These are phyloP conservation scores for Hevea brasiliensis DNA, from an alignment of 345 rosid species.

Conservation along the genomic window DNA sequence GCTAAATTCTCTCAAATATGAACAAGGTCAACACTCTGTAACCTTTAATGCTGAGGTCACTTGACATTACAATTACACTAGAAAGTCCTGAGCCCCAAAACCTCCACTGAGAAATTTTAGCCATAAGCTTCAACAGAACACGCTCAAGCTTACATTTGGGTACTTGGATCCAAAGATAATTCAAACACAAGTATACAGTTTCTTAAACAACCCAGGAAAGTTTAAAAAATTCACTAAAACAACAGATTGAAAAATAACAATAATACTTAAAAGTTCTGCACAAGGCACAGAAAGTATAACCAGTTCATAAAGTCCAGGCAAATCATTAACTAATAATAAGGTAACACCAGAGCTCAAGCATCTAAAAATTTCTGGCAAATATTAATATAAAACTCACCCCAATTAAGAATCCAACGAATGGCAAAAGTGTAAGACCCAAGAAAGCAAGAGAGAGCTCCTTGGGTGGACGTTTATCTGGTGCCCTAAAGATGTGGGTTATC, in stretches of 20 bases:
- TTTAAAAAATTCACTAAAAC: background rate
- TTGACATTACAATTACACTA: background rate
- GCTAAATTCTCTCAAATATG: background rate
- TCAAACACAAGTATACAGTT: background rate
- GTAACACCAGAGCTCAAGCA: background rate
- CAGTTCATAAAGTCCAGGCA: background rate
- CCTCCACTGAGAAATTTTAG: background rate
- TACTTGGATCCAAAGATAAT: background rate
- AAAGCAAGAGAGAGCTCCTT: slow-evolving; percentile 77
- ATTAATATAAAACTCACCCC: slow-evolving; percentile 64
- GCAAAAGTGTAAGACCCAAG: slow-evolving; percentile 73
- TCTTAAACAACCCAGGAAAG: background rate
- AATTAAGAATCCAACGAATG: slow-evolving; percentile 73
- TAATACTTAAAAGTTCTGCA: no score
- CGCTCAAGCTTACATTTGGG: background rate
- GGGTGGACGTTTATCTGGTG: slow-evolving; percentile 86
- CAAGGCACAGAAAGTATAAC: no score
- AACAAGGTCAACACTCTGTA: background rate
- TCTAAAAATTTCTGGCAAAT: slow-evolving; percentile 4
- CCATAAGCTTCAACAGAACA: background rate
- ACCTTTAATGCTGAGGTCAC: background rate
- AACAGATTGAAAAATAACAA: background rate
- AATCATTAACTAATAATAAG: background rate
- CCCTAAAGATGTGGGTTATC: slow-evolving; percentile 80
- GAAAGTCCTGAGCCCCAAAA: background rate